Percentiles rank a stretch among this genome's conserved stretches.
Conservation (phyloP, 2,329 filamentous ascomycete species). For the Calycina herbarum region DNA sequence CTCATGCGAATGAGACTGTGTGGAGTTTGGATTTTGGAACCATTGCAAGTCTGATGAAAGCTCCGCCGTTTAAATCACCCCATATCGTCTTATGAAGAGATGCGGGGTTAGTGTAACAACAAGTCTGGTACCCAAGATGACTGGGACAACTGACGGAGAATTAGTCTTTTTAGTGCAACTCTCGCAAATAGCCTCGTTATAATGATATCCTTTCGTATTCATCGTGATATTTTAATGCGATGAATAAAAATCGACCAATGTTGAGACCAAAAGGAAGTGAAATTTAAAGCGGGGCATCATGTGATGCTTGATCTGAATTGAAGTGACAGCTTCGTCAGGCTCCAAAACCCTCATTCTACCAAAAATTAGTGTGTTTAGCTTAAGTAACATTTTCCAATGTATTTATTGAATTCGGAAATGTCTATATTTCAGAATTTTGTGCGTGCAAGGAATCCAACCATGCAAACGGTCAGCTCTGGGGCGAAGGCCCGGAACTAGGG, state of each 20-base stretch:
- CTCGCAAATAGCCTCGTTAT: neutral
- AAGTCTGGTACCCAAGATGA: neutral
- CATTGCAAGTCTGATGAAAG: neutral
- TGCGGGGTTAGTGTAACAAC: slow-evolving; percentile 3
- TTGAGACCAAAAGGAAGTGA: no score
- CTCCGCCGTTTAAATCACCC: neutral
- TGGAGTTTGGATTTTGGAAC: neutral
- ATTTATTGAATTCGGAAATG: no score
- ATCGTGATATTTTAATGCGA: neutral
- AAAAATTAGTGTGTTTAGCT: no score
- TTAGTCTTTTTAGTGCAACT: neutral
- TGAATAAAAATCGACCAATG: neutral
- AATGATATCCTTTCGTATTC: neutral
- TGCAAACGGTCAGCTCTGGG: no score
- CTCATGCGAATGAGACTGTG: neutral
- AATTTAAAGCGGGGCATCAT: no score
- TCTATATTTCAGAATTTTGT: neutral
- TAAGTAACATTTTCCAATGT: no score
- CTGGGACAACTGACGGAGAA: neutral
- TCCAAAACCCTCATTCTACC: no score
- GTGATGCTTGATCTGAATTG: no score
- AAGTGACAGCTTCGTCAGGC: no score
- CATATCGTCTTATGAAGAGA: neutral
- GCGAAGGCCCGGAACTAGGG: neutral
- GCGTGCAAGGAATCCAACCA: neutral